Evolutionary conservation across 805 yeast genomes (phyloP), one percentile per base, ranked within the genome.

Genomic region (Allodekkera sacchari): DNA sequence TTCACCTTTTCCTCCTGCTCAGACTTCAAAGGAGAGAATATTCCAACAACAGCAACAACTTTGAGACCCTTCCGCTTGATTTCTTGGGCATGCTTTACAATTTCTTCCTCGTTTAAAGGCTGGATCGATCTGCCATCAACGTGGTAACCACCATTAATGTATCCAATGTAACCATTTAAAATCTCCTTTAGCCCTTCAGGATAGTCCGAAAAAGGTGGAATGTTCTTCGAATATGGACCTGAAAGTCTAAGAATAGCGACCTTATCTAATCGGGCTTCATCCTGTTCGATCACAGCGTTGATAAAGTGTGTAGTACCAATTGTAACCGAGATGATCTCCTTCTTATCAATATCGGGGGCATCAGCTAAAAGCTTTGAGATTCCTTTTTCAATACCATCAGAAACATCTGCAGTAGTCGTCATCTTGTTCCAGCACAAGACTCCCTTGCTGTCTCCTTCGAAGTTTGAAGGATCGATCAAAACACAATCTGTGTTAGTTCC

Each of bases 241-340:
- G 64, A 60, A 9, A 68, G 36, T 41, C 74, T 45, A n/a, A 67
- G 33, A 4, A 66, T 69, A 0, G 71, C 72, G 11, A 66, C 70
- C 30, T 43, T 51, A 13, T 63, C 68, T 29, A 66, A 43, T 28
- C 67, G 45, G 4, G 63, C 58, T 17, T 45, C 38, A 41, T 66
- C 71, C 34, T 59, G 60, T 41, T 67, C 73, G 15, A 68, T 55
- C 16, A 67, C 68, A 11, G 72, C 70, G 47, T 67, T 67, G 43
- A 67, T 65, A 47, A 67, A 67, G 38, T 67, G 73, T 1, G 73
- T 68, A 3, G 73, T 68, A 11, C 74, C 73, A 38, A 68, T 66
- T 2, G 71, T 65, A n/a, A 66, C 66, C 1, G 68, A 50, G 5
- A 50, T 44, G 5, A 68, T 55, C 7, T 54, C 48, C n/a, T 48